These are phyloP conservation scores for Leucosporidium creatinivorum DNA, from an alignment of 768 basidiomycete genomes.

Conservation along the genomic window DNA sequence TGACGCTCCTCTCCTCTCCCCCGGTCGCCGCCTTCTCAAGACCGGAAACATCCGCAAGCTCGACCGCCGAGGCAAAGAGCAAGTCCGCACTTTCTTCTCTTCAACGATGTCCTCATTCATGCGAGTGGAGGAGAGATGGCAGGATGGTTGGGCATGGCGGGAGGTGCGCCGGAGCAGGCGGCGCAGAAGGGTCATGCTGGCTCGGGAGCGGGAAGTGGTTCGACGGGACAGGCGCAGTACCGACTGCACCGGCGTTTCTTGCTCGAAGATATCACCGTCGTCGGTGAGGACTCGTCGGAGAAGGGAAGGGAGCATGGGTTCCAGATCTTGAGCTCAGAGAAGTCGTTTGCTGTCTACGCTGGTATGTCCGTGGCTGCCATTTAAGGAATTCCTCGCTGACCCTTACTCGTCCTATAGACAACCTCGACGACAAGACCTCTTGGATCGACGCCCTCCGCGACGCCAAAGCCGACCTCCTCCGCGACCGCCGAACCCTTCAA, in stretches of 20 bases:
- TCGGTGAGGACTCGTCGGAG: slow-evolving; percentile 20
- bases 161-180: not conserved
- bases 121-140: slow-evolving; percentile 6
- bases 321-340: slow-evolving; percentile 34
- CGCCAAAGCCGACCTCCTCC: slow-evolving; percentile 35
- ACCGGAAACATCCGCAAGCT: slow-evolving; percentile 43
- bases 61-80: slow-evolving; percentile 39
- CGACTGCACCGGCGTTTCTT: slow-evolving; percentile 29
- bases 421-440: slow-evolving; percentile 24
- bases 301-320: slow-evolving; percentile 26
- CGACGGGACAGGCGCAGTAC: slow-evolving; percentile 8
- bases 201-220: not conserved
- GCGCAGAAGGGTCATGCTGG: too few species aligned
- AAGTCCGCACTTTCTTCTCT: slow-evolving; percentile 68
- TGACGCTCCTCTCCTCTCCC: slow-evolving; percentile 67
- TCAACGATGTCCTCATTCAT: slow-evolving; percentile 69
- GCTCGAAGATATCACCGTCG: slow-evolving; percentile 39
- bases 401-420: slow-evolving; percentile 6
- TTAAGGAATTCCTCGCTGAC: not conserved
- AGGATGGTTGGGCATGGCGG: not conserved
- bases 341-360: slow-evolving; percentile 36
- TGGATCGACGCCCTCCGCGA: slow-evolving; percentile 39
- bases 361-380: slow-evolving; percentile 22
- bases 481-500: slow-evolving; percentile 36
- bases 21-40: slow-evolving; percentile 71